Evolutionary conservation across 306 rosid genomes (phyloP).

Genomic region (Sphenostylis stenocarpa): DNA sequence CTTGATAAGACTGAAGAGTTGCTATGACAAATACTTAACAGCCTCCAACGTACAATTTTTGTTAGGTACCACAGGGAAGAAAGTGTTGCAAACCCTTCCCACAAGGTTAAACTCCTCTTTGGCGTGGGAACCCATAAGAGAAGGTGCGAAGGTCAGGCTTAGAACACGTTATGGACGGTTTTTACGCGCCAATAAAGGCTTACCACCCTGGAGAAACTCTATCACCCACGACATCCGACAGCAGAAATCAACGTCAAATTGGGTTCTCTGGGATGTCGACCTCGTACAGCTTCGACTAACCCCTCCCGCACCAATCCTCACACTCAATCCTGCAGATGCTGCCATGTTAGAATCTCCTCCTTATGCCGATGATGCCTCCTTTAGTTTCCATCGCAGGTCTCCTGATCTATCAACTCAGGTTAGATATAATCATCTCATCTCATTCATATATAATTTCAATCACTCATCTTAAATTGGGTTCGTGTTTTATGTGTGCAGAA

Average conservation of each 20-base stretch:
- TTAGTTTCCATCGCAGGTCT: slow-evolving; percentile 28
- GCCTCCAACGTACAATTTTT: slow-evolving; percentile 62
- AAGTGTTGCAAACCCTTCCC: slow-evolving; percentile 65
- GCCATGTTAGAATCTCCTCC: not conserved
- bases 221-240: slow-evolving; percentile 72
- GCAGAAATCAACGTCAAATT: slow-evolving; percentile 43
- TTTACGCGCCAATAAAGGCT: slow-evolving; percentile 67
- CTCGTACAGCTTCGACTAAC: slow-evolving; percentile 47
- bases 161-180: slow-evolving; percentile 61
- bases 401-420: slow-evolving; percentile 39
- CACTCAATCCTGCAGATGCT: not conserved
- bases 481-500: too few species aligned
- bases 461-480: too few species aligned
- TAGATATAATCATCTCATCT: not conserved
- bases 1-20: slow-evolving; percentile 57
- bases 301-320: slow-evolving; percentile 15
- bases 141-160: slow-evolving; percentile 56
- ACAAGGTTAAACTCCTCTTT: slow-evolving; percentile 51
- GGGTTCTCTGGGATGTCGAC: slow-evolving; percentile 78
- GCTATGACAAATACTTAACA: slow-evolving; percentile 63
- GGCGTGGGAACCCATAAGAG: slow-evolving; percentile 76
- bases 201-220: slow-evolving; percentile 80
- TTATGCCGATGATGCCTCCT: not conserved
- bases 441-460: not conserved
- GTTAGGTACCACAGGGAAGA: slow-evolving; percentile 64